These are phyloP conservation scores for Verticillium albo-atrum DNA, from an alignment of 2,329 filamentous ascomycete genomes.

Conservation along the genomic window DNA sequence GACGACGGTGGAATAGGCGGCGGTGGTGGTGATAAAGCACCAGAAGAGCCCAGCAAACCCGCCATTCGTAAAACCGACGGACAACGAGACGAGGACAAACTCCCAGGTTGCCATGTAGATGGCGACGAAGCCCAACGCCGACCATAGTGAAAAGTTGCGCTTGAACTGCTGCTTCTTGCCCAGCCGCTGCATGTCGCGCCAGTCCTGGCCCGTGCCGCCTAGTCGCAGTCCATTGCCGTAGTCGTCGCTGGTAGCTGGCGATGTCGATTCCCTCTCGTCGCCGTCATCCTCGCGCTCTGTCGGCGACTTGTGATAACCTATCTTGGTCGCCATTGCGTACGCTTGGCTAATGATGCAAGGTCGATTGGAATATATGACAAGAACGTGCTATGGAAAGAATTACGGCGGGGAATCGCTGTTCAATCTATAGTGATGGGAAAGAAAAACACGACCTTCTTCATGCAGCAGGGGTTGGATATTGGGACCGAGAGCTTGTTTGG, in stretches of 20 bases:
- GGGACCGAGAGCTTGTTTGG: background rate
- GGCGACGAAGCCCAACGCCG: conserved; percentile 16
- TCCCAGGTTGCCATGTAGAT: conserved; percentile 21
- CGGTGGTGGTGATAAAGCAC: conserved; percentile 13
- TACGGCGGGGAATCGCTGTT: background rate
- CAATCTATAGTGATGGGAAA: background rate
- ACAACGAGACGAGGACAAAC: conserved; percentile 14
- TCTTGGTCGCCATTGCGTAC: background rate
- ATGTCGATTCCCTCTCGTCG: background rate
- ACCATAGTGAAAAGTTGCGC: conserved; percentile 13
- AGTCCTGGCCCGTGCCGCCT: conserved; percentile 11
- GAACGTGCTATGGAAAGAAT: background rate
- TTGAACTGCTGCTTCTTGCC: conserved; percentile 16
- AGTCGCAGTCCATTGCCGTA: conserved; percentile 6
- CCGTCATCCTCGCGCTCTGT: background rate
- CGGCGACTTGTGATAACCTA: background rate
- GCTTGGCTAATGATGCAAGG: background rate
- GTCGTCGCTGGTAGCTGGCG: background rate
- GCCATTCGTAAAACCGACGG: conserved; percentile 10
- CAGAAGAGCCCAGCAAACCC: conserved; percentile 18
- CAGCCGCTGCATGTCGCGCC: conserved; percentile 16
- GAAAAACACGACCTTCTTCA: background rate
- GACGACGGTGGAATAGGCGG: conserved; percentile 12
- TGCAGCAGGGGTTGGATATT: background rate
- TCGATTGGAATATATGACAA: background rate